These are phyloP conservation scores for Neopestalotiopsis sp. DNA, from an alignment of 2,329 filamentous ascomycete species.

Conservation along the genomic window DNA sequence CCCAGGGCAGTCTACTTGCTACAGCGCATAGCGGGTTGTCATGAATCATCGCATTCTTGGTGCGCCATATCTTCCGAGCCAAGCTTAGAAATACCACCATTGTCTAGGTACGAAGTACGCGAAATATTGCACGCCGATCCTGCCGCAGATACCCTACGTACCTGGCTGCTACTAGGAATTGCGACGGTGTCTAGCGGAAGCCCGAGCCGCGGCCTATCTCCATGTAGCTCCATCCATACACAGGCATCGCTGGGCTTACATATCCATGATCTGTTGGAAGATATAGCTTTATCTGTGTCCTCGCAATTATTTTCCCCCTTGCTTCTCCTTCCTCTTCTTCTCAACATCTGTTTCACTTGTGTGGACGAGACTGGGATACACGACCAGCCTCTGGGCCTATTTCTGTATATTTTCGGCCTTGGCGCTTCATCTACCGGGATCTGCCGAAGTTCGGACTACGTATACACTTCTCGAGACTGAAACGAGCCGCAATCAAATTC, in stretches of 20 bases:
- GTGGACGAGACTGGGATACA: conserved; percentile 16
- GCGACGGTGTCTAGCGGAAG: conserved; percentile 12
- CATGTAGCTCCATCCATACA: neutral
- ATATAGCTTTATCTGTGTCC: conserved; percentile 12
- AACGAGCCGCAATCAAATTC: conserved; percentile 17
- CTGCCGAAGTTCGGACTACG: conserved; percentile 15
- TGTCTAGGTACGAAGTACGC: neutral
- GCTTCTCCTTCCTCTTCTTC: conserved; percentile 12
- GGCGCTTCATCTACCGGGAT: conserved; percentile 12
- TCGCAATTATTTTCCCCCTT: neutral
- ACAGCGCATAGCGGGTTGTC: conserved; percentile 5
- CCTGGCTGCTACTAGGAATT: neutral
- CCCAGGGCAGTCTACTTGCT: neutral
- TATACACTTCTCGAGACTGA: conserved; percentile 20
- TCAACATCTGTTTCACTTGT: conserved; percentile 16
- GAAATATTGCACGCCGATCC: neutral
- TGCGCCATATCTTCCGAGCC: conserved; percentile 2
- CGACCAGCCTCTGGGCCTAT: conserved; percentile 5
- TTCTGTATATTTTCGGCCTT: conserved; percentile 10
- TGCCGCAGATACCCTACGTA: neutral
- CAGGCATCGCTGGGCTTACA: neutral
- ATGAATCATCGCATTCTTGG: conserved; percentile 20
- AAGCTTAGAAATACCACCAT: conserved; percentile 15
- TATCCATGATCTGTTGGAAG: neutral
- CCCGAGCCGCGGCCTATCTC: conserved; percentile 18